Percentiles rank a stretch among this genome's conserved stretches.
Evolutionary conservation across 192 early-diverging fungal species (phyloP).

Genomic region (Entomortierella chlamydospora): DNA sequence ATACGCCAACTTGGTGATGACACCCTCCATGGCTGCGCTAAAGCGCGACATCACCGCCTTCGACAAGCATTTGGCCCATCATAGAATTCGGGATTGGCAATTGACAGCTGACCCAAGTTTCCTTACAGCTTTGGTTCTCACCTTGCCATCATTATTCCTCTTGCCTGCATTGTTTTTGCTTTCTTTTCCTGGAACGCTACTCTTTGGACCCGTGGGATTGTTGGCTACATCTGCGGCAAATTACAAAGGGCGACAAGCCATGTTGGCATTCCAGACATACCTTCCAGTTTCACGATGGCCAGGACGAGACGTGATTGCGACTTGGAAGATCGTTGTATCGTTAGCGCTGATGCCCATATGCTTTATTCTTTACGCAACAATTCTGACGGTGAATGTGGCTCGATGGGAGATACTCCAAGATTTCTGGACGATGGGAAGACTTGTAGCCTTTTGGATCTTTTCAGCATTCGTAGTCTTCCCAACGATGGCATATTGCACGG

Average conservation of each 20-base stretch:
- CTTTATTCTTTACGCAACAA: constrained; percentile 36
- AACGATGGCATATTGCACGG: constrained; percentile 31
- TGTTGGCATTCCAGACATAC: constrained; percentile 57
- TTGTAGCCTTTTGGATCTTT: constrained; percentile 29
- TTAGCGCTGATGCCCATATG: constrained; percentile 47
- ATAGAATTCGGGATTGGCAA: constrained; percentile 36
- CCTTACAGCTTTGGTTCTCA: constrained; percentile 22
- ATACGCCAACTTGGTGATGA: constrained; percentile 18
- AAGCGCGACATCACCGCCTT: constrained; percentile 50
- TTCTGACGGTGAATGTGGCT: constrained; percentile 18
- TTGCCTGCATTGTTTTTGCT: constrained; percentile 33
- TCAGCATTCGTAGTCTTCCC: constrained; percentile 30
- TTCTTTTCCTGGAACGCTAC: constrained; percentile 48
- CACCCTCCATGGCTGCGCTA: constrained; percentile 29
- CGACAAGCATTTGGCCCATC: constrained; percentile 26
- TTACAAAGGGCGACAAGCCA: constrained; percentile 53
- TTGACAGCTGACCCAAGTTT: constrained; percentile 45
- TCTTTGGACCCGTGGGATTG: constrained; percentile 51
- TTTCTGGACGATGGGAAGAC: constrained; percentile 25
- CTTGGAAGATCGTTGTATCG: constrained; percentile 57
- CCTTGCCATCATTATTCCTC: constrained; percentile 37
- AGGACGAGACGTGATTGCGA: constrained; percentile 60
- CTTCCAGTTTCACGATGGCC: constrained; percentile 60
- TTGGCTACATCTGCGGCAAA: constrained; percentile 53
- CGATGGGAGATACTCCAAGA: constrained; percentile 9